Conservation (phyloP, 2,329 filamentous ascomycete species). For the Colletotrichum lentis region DNA sequence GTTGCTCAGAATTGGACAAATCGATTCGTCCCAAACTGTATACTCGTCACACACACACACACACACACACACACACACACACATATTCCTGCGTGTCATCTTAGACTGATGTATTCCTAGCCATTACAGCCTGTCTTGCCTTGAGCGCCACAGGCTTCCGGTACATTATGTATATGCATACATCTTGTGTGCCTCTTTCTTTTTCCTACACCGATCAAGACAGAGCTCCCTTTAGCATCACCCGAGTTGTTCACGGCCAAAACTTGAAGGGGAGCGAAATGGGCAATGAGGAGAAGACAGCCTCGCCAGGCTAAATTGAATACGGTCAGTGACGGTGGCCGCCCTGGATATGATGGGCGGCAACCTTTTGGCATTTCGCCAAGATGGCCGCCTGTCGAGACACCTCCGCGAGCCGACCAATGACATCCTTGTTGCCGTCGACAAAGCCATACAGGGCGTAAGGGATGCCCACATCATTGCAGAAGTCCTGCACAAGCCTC, state of each 20-base stretch:
- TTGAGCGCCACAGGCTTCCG: neutral
- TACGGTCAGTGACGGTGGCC: constrained; percentile 35
- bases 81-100: neutral
- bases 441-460: constrained; percentile 88
- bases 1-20: neutral
- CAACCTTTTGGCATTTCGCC: constrained; percentile 73
- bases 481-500: constrained; percentile 81
- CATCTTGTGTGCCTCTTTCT: neutral
- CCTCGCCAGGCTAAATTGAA: too few relatives aligned
- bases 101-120: constrained; percentile 6
- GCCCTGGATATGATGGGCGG: constrained; percentile 43
- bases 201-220: neutral
- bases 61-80: neutral
- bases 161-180: neutral
- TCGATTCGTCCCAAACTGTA: neutral
- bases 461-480: constrained; percentile 80
- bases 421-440: constrained; percentile 82
- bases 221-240: neutral
- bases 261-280: neutral
- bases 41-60: neutral
- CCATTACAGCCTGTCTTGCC: constrained; percentile 1
- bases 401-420: constrained; percentile 79
- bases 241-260: neutral
- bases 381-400: constrained; percentile 80
- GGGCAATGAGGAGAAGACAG: neutral